phyloP scores from a whole-genome alignment of 192 early-diverging fungal genomes.

The Coemansia sp. region DNA sequence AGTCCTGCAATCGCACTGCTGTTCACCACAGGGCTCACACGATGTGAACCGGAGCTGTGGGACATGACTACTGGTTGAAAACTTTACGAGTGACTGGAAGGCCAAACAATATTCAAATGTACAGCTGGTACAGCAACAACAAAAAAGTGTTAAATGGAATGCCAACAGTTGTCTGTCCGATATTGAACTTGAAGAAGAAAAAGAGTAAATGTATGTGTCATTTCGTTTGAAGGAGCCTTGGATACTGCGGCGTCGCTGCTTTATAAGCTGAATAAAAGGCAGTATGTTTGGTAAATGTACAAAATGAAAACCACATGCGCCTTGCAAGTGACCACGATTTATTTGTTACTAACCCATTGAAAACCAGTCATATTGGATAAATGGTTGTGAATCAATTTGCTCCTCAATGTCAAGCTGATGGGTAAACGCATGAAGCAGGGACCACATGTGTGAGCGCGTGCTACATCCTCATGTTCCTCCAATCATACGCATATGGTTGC shows the following conservation, averaged over 20 bases:
- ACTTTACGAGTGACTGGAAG: background rate
- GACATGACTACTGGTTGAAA: background rate
- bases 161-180: too few species aligned
- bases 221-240: background rate
- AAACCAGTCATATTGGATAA: background rate
- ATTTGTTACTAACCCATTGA: background rate
- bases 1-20: conserved; percentile 26
- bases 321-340: background rate
- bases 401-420: too few species aligned
- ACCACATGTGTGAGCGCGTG: background rate
- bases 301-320: background rate
- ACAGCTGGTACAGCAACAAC: background rate
- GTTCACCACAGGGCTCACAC: conserved; percentile 7
- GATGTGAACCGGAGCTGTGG: background rate
- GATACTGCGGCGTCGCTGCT: background rate
- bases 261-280: background rate
- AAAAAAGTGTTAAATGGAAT: too few species aligned
- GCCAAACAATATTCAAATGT: background rate
- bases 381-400: background rate
- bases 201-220: background rate
- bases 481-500: background rate
- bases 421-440: background rate
- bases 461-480: background rate
- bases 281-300: background rate
- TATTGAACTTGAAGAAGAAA: background rate